phyloP scores from a whole-genome alignment of 768 basidiomycete genomes.

The Termitomyces sp. region DNA sequence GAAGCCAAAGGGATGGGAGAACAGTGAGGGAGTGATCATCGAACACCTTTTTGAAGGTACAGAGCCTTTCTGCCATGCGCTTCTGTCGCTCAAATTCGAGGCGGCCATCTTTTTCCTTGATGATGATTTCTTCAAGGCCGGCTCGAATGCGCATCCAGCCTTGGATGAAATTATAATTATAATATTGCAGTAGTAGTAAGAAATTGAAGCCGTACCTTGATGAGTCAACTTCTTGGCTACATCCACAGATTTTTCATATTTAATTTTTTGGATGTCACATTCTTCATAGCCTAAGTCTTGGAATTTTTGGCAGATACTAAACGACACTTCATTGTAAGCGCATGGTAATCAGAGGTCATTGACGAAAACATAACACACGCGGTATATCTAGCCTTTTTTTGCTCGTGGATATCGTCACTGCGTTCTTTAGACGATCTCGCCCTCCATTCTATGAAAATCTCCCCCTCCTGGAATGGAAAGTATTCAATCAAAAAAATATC shows the following conservation, averaged over 20 bases:
- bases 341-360: neutral
- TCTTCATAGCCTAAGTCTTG: slow-evolving; percentile 15
- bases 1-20: slow-evolving; percentile 20
- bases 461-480: slow-evolving; percentile 4
- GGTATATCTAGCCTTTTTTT: neutral
- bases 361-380: slow-evolving; percentile 6
- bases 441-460: slow-evolving; percentile 8
- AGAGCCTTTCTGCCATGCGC: slow-evolving; percentile 2
- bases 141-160: slow-evolving; percentile 22
- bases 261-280: slow-evolving; percentile 7
- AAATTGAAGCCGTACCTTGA: slow-evolving; percentile 17
- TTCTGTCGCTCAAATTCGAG: slow-evolving; percentile 5
- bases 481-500: no score
- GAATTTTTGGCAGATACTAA: slow-evolving; percentile 17
- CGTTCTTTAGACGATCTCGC: neutral
- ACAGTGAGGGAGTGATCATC: slow-evolving; percentile 16
- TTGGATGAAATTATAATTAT: neutral
- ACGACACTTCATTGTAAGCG: neutral
- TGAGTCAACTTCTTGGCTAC: slow-evolving; percentile 21
- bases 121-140: slow-evolving; percentile 14
- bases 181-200: neutral
- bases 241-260: neutral
- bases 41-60: slow-evolving; percentile 12
- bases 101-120: slow-evolving; percentile 2
- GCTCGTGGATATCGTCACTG: neutral